Percentiles rank a stretch among this genome's conserved stretches.
phyloP scores from a whole-genome alignment of 2,329 filamentous ascomycete genomes.

The Calcarisporium arbuscula region DNA sequence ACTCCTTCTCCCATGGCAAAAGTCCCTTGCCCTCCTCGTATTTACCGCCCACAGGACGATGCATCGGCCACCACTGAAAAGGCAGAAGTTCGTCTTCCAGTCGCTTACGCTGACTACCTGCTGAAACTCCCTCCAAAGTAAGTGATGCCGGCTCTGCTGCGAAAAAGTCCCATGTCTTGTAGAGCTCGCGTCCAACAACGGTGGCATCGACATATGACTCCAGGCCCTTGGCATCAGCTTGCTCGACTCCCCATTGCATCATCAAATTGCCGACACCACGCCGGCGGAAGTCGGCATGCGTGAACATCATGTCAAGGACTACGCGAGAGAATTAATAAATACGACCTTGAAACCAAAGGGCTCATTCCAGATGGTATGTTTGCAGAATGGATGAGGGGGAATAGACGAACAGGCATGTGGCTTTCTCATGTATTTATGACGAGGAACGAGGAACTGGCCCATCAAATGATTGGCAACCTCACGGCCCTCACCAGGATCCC shows the following conservation, averaged over 20 bases:
- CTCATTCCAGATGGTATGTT: no score
- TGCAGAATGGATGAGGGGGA: not conserved
- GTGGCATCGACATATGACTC: conserved; percentile 31
- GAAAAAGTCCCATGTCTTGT: conserved; percentile 29
- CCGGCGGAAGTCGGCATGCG: conserved; percentile 28
- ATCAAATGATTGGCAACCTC: conserved; percentile 28
- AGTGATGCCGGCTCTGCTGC: no score
- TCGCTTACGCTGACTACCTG: no score
- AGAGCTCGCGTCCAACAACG: conserved; percentile 22
- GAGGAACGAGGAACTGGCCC: no score
- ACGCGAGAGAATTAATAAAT: not conserved
- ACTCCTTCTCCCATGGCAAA: no score
- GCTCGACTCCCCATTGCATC: conserved; percentile 25
- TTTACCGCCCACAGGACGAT: no score
- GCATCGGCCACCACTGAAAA: no score
- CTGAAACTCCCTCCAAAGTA: no score
- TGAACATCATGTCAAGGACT: conserved; percentile 29
- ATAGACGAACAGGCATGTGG: conserved; percentile 27
- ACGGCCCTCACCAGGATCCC: conserved; percentile 22
- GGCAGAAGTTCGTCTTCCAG: no score
- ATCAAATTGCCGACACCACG: conserved; percentile 28
- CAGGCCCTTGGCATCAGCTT: conserved; percentile 30
- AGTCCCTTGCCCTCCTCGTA: no score
- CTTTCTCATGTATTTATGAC: conserved; percentile 23
- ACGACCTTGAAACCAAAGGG: not conserved